Percentiles rank a stretch among this genome's conserved stretches.
These are phyloP conservation scores for Nicotiana benthamiana DNA, from an alignment of 257 asterid genomes.

Conservation along the genomic window DNA sequence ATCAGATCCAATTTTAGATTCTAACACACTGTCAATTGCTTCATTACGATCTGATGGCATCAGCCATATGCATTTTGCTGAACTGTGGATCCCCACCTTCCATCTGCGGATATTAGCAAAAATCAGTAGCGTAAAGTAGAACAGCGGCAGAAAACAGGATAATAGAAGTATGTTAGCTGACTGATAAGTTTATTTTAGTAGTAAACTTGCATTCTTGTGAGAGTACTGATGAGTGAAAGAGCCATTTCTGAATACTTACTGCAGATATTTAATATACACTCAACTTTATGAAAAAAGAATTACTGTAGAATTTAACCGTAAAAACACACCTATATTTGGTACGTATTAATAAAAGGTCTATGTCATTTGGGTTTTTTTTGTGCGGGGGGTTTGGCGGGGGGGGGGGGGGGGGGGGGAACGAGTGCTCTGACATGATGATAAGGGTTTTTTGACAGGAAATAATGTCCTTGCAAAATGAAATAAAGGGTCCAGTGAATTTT, in stretches of 20 bases:
- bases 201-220: not conserved
- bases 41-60: constrained; percentile 9
- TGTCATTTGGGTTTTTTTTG: not conserved
- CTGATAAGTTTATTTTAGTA: not conserved
- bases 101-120: not conserved
- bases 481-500: not conserved
- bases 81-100: constrained; percentile 5
- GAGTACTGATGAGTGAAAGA: not conserved
- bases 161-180: not conserved
- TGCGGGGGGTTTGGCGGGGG: too few relatives aligned
- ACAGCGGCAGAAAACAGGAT: not conserved
- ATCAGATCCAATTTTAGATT: constrained; percentile 7
- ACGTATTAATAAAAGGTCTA: not conserved
- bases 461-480: not conserved
- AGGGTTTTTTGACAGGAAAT: not conserved
- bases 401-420: not conserved
- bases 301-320: too few relatives aligned
- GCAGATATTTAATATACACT: too few relatives aligned
- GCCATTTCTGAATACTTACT: too few relatives aligned
- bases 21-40: constrained; percentile 3
- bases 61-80: constrained; percentile 1
- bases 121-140: not conserved
- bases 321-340: not conserved
- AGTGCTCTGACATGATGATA: not conserved
- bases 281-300: too few relatives aligned